Base-by-base conservation (phyloP, 2,329 filamentous ascomycete species). In the Sclerotinia spermophila region DNA sequence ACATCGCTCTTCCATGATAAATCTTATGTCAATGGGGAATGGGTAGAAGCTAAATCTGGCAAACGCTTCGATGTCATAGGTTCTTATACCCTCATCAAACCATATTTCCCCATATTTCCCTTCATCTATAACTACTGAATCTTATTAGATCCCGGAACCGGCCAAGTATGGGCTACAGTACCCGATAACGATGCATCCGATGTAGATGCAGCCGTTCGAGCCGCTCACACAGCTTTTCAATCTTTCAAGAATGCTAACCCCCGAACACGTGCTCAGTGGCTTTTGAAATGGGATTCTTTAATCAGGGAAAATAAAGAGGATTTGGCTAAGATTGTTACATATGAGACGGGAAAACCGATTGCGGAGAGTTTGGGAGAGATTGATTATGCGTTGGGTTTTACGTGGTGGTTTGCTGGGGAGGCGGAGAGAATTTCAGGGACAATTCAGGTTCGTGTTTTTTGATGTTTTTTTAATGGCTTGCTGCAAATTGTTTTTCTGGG, bases 261-360 rank as follows among this genome's bases (percentile, higher is more conserved):
- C 0, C 83, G 87, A 24, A 83, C 83, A 67, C 84, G 89, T 68
- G 89, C 89, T 2, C 85, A 90, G 75, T 85, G 86, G 79, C 81
- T 92, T 15, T 79, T 89, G 69, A 87, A 87, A 78, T 92, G 89
- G 88, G 86, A 91, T 79, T 79, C 83, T 5, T 82, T 92, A 69
- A 90, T 91, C 74, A 84, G 85, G 11, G 86, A 86, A 67, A 86
- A 89, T 74, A 83, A 82, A 72, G 86, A 89, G 65, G 89, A 91
- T 74, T 80, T 91, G 45, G 87, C 88, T 3, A 84, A 85, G 33
- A 87, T 90, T 70, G 81, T 90, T 5, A 88, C 87, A 0, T 86
- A 89, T 73, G 86, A 86, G 78, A 86, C 84, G 6, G 85, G 85
- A 45, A 86, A 86, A 76, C 85, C 85, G 15, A 79, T 84, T 33